Evolutionary conservation across 2,329 filamentous ascomycete species (phyloP), one percentile per base, ranked within the genome.

Genomic region (Nannizzia gypsea): DNA sequence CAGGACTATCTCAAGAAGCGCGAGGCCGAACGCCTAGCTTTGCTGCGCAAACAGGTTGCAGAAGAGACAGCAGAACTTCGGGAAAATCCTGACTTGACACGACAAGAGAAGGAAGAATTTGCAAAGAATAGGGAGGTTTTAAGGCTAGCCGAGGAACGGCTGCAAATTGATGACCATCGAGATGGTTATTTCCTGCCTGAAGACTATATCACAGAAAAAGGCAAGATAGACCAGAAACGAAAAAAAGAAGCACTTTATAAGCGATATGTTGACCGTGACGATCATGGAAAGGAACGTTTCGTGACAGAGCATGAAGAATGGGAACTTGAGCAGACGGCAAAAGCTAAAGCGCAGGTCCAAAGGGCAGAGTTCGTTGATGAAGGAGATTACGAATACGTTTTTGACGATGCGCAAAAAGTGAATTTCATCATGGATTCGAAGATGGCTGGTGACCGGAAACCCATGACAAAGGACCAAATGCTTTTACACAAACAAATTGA

Each of bases 301-400:
- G 83, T 96, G 61, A 96, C 90, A 0, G 93, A 99, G 71, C 88
- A 96, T 64, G 91, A 99, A 63, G 89, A 96, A 69, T 99, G 92
- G 92, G 93, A 99, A 71, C 78, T 84, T 61, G 92, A 97, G 70
- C 92, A 97, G 74, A 82, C 87, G 0, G 81, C 85, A 60, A 95
- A 95, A 72, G 91, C 90, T 4, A 93, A 92, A 71, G 85, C 89
- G 0, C 90, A 96, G 70, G 90, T 95, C 61, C 81, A 83, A 65
- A 83, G 84, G 58, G 77, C 84, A 0, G 89, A 95, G 69, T 81
- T 86, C 38, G 84, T 88, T 13, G 85, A 91, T 58, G 85, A 90
- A 64, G 85, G 85, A 11, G 86, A 95, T 61, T 99, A 97, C 70
- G 89, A 93, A 66, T 96, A 91, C 69, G 88, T 99, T 13, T 85